Evolutionary conservation across 306 rosid genomes (phyloP), one percentile per base, ranked within the genome.

Genomic region (Casuarina cunninghamiana): DNA sequence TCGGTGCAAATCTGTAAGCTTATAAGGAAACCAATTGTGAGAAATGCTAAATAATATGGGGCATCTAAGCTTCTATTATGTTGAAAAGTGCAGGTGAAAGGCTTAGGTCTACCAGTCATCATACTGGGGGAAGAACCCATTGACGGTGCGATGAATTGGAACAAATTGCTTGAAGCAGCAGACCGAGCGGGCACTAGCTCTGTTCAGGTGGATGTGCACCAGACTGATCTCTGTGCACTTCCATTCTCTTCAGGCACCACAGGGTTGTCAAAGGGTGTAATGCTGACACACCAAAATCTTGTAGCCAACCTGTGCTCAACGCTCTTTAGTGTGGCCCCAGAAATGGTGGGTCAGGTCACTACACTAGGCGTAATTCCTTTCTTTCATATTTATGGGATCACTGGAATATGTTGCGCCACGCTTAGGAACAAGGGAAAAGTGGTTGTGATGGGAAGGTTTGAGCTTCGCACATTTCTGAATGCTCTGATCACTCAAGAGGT

Each of bases 241-340:
- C 97, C 99, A 5, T 95, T 95, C 84, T 95, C 99, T 13, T 95
- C 99, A 46, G 97, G 99, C 69, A 93, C 99, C 69, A 95, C 99
- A 44, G 97, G 97, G 41, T 11, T 92, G 55, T 90, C 96, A 41
- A 95, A 95, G 82, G 99, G 99, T 50, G 99, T 95, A 21, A 93
- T 95, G 99, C 88, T 93, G 7, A 88, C 93, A 5, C 99, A 95
- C 43, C 78, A 84, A 38, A 95, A 91, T 55, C 82, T 95, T 2
- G 87, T 93, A 9, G 97, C 99, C 9, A 95, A 95, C 71, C 93
- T 95, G 58, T 89, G 97, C 77, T 93, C 97, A 19, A 86, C 97
- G 15, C 96, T 95, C 38, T 91, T 86, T 6, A 89, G 89, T 9
- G 87, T 92, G 2, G 79, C 49, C 0, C 81, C 70, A 10, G 96